Conservation (phyloP, 2,329 filamentous ascomycete species). For the Trichoderma asperellum region DNA sequence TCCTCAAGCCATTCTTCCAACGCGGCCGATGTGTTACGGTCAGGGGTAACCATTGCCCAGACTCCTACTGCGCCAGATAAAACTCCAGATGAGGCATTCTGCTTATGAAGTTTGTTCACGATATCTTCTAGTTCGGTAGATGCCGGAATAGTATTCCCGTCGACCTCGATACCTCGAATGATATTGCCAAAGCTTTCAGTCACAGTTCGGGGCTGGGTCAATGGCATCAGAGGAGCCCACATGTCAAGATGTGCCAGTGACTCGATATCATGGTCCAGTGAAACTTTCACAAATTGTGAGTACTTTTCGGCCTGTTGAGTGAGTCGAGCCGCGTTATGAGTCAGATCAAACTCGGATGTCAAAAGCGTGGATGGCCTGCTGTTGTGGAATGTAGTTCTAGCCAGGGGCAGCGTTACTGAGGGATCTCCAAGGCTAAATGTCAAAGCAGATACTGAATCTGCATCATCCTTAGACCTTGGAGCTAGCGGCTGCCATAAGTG, state of each 20-base stretch:
- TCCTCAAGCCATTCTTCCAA: conserved; percentile 20
- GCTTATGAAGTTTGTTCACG: conserved; percentile 62
- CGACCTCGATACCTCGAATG: conserved; percentile 63
- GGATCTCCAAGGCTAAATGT: conserved; percentile 46
- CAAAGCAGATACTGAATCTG: conserved; percentile 47
- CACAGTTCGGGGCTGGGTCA: conserved; percentile 67
- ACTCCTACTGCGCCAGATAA: conserved; percentile 60
- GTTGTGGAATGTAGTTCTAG: conserved; percentile 79
- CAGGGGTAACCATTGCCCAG: conserved; percentile 72
- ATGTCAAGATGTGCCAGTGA: conserved; percentile 36
- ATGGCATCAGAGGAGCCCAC: conserved; percentile 59
- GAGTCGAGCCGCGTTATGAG: conserved; percentile 32
- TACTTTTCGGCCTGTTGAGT: conserved; percentile 42
- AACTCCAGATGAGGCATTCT: conserved; percentile 35
- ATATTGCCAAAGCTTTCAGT: conserved; percentile 77
- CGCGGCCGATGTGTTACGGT: conserved; percentile 25
- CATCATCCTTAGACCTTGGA: conserved; percentile 37
- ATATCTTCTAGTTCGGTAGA: conserved; percentile 71
- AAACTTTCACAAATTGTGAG: conserved; percentile 45
- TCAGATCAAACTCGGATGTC: conserved; percentile 41
- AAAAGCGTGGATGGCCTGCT: conserved; percentile 64
- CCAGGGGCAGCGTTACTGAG: conserved; percentile 64
- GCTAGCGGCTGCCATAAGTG: conserved; percentile 47
- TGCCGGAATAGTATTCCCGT: conserved; percentile 58
- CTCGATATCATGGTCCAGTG: conserved; percentile 32